Base-by-base conservation (phyloP, 2,329 filamentous ascomycete genomes). In the Fusarium decemcellulare region DNA sequence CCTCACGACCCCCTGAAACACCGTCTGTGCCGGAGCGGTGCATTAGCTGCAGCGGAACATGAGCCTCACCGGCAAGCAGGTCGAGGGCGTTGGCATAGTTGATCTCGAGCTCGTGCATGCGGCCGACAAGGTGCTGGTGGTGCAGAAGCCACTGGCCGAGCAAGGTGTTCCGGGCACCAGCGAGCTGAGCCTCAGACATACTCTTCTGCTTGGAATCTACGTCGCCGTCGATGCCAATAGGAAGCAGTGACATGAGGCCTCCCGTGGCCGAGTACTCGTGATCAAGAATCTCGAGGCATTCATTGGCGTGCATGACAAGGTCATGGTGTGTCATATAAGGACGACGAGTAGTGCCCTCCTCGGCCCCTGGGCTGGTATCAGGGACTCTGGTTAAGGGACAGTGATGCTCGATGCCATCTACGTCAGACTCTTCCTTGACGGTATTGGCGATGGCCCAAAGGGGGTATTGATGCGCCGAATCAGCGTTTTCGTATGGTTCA, bases 261-360 rank as follows among this genome's bases (percentile, higher is more conserved):
- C 88, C 88, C 37, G 86, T 85, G 29, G 83, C 80, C 44, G 82
- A 81, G 70, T 85, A 87, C 74, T 90, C 87, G 72, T 90, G 86
- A 68, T 90, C 88, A 8, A 90, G 82, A 3, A 86, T 80, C 78
- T 90, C 87, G 7, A 90, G 84, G 53, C 87, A 86, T 62, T 85
- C 82, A 72, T 90, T 90, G 63, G 88, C 87, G 73, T 90, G 88
- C 79, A 83, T 81, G 30, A 88, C 78, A 15, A 90, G 81, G 34
- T 81, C 81, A 65, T 84, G 79, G 66, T 88, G 85, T 56, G 79
- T 82, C 51, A 81, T 79, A 61, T 83, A 86, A 5, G 83, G 84
- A 40, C 71, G 76, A 10, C 60, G 70, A 40, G 53, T 30, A 4
- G 48, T 50, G 43, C 62, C 72, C 61, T 51, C 65, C 32, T 63